Evolutionary conservation across 2,329 filamentous ascomycete species (phyloP), one percentile per base, ranked within the genome.

Genomic region (Mariannaea elegans): DNA sequence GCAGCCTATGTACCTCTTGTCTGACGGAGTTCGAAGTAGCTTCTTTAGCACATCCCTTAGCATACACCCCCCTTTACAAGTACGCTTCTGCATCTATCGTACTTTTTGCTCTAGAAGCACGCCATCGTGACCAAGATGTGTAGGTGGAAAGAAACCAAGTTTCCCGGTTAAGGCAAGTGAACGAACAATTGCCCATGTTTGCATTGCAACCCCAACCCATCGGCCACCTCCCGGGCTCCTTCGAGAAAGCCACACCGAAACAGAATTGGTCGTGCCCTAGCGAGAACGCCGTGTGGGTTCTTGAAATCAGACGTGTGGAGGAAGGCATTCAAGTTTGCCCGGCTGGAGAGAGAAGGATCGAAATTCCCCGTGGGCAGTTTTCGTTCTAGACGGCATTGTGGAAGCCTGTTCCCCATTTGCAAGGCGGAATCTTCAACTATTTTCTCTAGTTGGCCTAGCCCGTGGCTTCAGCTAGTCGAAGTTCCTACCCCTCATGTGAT

Each of bases 181-280:
- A n/a, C n/a, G 24, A 27, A 6, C 6, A 27, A 27, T 27, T 27
- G 24, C 24, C 9, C 5, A 27, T 27, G 9, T 27, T 5, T 27
- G 24, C 24, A 38, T 56, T 64, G 66, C 45, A 67, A 69, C 66
- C 66, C 65, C 66, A 69, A 69, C 66, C 66, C 66, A 69, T 41
- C 56, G 55, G 50, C 29, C 62, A 55, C 45, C 42, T 57, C 58
- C 53, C 44, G 36, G 47, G 18, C 18, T 61, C 48, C 36, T 51
- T 56, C 34, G n/a, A 12, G 38, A 19, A 49, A 34, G 36, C 48
- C 42, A 48, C n/a, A 18, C 24, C 9, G 24, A 21, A 19, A n/a
- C 18, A 21, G 23, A 4, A n/a, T 21, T 34, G 27, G 12, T 24
- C 7, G 21, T 19, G 32, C 39, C 32, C 23, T 32, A 29, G 42